A percentile compares a stretch with the other conserved stretches of the same genome.
These are phyloP conservation scores for Echeveria elegans DNA, from an alignment of 164 flowering plant genomes.

Conservation along the genomic window DNA sequence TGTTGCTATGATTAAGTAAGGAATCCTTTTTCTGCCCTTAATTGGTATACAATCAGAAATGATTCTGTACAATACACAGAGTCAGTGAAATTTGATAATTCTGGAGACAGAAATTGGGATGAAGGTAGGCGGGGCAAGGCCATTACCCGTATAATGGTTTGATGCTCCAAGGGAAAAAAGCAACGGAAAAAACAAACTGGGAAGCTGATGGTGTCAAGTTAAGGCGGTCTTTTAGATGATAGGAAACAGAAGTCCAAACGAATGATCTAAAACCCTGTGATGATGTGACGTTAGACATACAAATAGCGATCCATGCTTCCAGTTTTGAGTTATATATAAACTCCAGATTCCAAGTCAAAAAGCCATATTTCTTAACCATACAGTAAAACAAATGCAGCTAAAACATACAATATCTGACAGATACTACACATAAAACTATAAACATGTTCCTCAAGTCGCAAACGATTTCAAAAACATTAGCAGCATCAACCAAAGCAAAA, in stretches of 20 bases:
- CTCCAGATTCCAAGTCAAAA: no score
- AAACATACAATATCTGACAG: no score
- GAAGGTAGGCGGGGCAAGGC: not conserved
- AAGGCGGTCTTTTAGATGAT: slow-evolving; percentile 76
- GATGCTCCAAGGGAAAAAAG: slow-evolving; percentile 84
- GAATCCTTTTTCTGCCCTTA: slow-evolving; percentile 67
- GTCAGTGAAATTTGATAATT: not conserved
- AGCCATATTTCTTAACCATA: no score
- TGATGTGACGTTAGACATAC: slow-evolving; percentile 7
- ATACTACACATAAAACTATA: no score
- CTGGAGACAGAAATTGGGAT: not conserved
- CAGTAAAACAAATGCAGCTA: no score
- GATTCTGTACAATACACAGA: slow-evolving; percentile 35
- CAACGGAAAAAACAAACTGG: slow-evolving; percentile 63
- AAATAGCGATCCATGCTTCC: not conserved
- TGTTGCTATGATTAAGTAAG: slow-evolving; percentile 66
- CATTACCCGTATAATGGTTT: slow-evolving; percentile 86
- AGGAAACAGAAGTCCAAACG: slow-evolving; percentile 94
- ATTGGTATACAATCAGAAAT: slow-evolving; percentile 89
- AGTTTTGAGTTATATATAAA: no score
- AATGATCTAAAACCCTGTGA: slow-evolving; percentile 85
- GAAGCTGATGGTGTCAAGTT: slow-evolving; percentile 89
- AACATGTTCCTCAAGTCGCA: not conserved
- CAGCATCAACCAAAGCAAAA: not conserved
- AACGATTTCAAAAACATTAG: no score